Conservation (phyloP, 202 grass and related monocot genomes). For the Elaeis oleifera region DNA sequence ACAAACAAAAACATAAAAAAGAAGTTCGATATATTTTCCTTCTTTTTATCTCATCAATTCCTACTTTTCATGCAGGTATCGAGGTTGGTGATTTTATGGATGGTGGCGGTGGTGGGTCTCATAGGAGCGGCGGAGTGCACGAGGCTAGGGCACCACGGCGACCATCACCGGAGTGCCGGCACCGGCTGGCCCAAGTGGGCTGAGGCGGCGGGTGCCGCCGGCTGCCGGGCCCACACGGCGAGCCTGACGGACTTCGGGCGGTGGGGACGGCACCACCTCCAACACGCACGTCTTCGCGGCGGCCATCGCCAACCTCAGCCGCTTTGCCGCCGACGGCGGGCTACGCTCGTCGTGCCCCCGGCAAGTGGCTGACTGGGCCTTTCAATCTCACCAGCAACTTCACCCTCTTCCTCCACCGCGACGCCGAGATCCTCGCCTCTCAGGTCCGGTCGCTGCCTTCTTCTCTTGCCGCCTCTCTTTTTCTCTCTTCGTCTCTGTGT, state of each 20-base stretch:
- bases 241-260: slow-evolving; percentile 11
- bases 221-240: slow-evolving; percentile 1
- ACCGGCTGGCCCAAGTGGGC: not conserved
- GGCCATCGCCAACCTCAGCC: slow-evolving; percentile 6
- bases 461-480: too few species aligned
- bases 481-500: too few species aligned
- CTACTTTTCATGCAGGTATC: too few species aligned
- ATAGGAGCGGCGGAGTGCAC: too few species aligned
- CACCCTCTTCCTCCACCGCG: slow-evolving; percentile 15
- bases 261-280: slow-evolving; percentile 10
- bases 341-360: slow-evolving; percentile 12
- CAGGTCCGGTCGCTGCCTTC: not conserved
- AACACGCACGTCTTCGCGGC: slow-evolving; percentile 11
- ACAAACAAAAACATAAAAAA: too few species aligned
- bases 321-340: slow-evolving; percentile 9
- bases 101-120: too few species aligned
- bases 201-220: not conserved
- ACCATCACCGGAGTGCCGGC: too few species aligned
- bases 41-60: too few species aligned
- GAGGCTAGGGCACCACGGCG: too few species aligned
- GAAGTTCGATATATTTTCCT: too few species aligned
- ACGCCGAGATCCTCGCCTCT: slow-evolving; percentile 13
- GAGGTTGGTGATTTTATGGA: too few species aligned
- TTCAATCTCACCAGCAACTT: slow-evolving; percentile 20
- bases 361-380: slow-evolving; percentile 11